These are phyloP conservation scores for Talaromyces stipitatus DNA, from an alignment of 495 filamentous ascomycete species.

Conservation along the genomic window DNA sequence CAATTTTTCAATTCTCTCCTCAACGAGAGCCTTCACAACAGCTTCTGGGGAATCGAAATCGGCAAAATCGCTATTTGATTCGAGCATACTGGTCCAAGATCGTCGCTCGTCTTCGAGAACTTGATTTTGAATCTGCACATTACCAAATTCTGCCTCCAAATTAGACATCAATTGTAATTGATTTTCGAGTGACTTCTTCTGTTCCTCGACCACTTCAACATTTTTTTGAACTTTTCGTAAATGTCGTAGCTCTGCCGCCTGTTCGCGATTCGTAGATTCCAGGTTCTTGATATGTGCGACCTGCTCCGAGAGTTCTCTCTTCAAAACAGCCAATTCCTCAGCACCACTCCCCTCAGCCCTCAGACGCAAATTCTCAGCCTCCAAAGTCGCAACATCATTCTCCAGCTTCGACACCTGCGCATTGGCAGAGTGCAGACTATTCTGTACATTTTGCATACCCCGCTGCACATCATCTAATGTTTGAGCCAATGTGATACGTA, in stretches of 20 bases:
- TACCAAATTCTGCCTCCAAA: slow-evolving; percentile 65
- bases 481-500: slow-evolving; percentile 58
- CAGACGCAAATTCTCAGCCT: slow-evolving; percentile 72
- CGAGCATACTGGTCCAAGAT: slow-evolving; percentile 81
- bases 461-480: slow-evolving; percentile 63
- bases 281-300: slow-evolving; percentile 79
- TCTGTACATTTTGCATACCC: slow-evolving; percentile 59
- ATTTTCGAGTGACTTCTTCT: slow-evolving; percentile 77
- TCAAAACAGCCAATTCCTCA: slow-evolving; percentile 73
- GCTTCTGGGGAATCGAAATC: slow-evolving; percentile 84
- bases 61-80: slow-evolving; percentile 53
- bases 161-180: slow-evolving; percentile 68
- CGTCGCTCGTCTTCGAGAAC: slow-evolving; percentile 79
- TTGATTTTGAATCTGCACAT: slow-evolving; percentile 73
- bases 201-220: slow-evolving; percentile 90
- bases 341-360: slow-evolving; percentile 81
- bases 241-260: slow-evolving; percentile 69
- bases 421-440: slow-evolving; percentile 56
- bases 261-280: slow-evolving; percentile 73
- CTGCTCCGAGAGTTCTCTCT: slow-evolving; percentile 81
- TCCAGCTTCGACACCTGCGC: slow-evolving; percentile 61
- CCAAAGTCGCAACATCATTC: slow-evolving; percentile 58
- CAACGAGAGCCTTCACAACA: slow-evolving; percentile 76
- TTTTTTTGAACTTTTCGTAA: slow-evolving; percentile 72
- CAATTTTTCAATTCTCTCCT: slow-evolving; percentile 71